Percentiles rank a stretch among this genome's conserved stretches.
phyloP scores from a whole-genome alignment of 2,329 filamentous ascomycete genomes.

The Colletotrichum tanaceti region DNA sequence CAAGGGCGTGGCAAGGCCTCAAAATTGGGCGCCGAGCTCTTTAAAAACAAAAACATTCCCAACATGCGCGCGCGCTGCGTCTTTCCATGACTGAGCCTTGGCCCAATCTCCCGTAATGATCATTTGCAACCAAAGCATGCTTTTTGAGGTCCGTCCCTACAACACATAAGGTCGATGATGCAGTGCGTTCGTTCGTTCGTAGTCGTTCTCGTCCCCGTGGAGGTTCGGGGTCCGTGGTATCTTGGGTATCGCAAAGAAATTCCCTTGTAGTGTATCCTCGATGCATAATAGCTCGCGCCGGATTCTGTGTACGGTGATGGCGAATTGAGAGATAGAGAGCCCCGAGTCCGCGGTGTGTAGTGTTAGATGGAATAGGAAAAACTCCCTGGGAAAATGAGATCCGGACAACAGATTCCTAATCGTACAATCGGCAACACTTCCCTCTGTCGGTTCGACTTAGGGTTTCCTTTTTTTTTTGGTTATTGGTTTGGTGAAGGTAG shows the following conservation, averaged over 20 bases:
- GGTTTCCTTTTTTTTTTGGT: constrained; percentile 25
- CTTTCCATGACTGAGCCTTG: constrained; percentile 27
- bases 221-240: constrained; percentile 32
- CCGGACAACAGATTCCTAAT: constrained; percentile 39
- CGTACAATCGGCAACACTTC: constrained; percentile 38
- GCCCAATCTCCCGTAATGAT: constrained; percentile 23
- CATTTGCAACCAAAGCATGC: constrained; percentile 36
- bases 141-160: constrained; percentile 32
- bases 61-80: constrained; percentile 19
- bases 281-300: constrained; percentile 41
- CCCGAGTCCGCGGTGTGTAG: constrained; percentile 29
- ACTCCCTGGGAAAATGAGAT: constrained; percentile 32
- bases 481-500: not conserved
- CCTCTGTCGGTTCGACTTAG: constrained; percentile 35
- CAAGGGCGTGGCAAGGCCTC: not conserved
- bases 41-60: constrained; percentile 8
- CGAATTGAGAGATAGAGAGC: constrained; percentile 23
- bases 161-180: constrained; percentile 29
- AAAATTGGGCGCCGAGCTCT: not conserved
- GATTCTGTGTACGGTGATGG: constrained; percentile 40
- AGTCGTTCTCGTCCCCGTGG: constrained; percentile 33
- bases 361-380: constrained; percentile 32
- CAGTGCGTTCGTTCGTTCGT: constrained; percentile 39
- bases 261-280: constrained; percentile 38
- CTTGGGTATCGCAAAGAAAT: constrained; percentile 42